Base-by-base conservation (phyloP, 768 basidiomycete species). In the Xerocomus spinulosus region DNA sequence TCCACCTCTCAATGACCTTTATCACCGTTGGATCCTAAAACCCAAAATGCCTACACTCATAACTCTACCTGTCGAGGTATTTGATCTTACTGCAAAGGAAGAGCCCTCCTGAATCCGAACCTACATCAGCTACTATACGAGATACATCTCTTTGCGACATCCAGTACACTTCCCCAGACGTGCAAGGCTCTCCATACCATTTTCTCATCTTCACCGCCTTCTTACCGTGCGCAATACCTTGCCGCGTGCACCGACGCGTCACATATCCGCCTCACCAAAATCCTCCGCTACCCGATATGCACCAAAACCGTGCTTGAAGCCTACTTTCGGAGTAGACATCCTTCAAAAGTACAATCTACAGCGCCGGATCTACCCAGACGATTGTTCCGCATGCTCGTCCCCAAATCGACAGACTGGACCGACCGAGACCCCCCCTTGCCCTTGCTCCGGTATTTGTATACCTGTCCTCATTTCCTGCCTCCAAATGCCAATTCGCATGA, bases 161-260 rank as follows among this genome's bases (percentile, higher is more conserved):
- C 87, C 3, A 71, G 78, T 15, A 57, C 69, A 29, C 69, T 96
- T 8, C 90, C 91, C 0, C 66, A 67, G 42, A 69, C 78, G 26
- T 87, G 78, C 52, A 76, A 68, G 50, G 64, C 72, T 32, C 63
- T 93, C 17, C 62, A 79, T 51, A 34, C 61, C 13, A 69, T 85
- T 13, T 86, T 85, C 69, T 65, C 71, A 9, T 62, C 68, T 3
- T 75, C 86, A 0, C 77, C 86, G 0, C 46, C 78, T 0, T 75
- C 76, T 5, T 81, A 82, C 53, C 77, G 76, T 8, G 88, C 86
- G 15, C 72, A 75, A 48, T 95, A 87, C 63, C 75, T 96, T 50
- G 40, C 73, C 68, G 59, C 67, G 34, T 63, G 66, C 48, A 38
- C 46, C 55, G 65, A 54, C 41, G 57, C 48, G 5, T 46, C 42